Evolutionary conservation across 2,329 filamentous ascomycete genomes (phyloP), one percentile per base, ranked within the genome.

Genomic region (Geosmithia flava): DNA sequence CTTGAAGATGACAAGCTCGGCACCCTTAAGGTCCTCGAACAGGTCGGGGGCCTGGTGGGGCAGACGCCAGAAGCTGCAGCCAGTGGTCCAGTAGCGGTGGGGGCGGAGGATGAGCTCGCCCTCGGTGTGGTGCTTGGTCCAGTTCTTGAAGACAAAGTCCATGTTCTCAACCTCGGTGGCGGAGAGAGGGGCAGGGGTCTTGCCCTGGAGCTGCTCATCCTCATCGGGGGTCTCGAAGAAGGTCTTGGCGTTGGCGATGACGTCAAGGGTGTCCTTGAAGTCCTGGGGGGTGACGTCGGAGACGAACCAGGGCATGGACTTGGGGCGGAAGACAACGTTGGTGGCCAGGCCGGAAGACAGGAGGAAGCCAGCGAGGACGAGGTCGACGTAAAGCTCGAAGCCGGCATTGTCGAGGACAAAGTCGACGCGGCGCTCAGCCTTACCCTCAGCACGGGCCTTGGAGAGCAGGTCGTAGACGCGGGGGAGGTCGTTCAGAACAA

Each of bases 221-320:
- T 89, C 80, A 0, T 83, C 81, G 0, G 80, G 80, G 0, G 78
- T 78, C 58, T 83, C 79, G 68, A 93, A 97, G 65, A 97, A 95
- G 11, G 67, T 58, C 55, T 83, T 80, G 1, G 93, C 87, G 55
- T 81, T 76, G 7, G 83, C 78, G n/a, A 98, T 75, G 4, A 85
- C 87, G 53, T 78, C 81, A 47, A 98, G 78, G 2, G 97, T 76
- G n/a, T 83, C 81, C 1, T 73, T 75, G 57, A 97, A 96, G 66
- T 98, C 93, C 41, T 71, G 75, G 0, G 91, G 90, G 11, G 95
- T 67, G 3, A 97, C 93, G 58, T 98, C 93, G 1, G 89, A 96
- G 45, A 98, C 93, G 61, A 97, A 98, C 93, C 93, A 98, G 1
- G 93, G 93, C 50, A 98, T 90, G 20, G 81, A 83, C 69, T 98